Percentiles rank a stretch among this genome's conserved stretches.
These are phyloP conservation scores for Pistacia atlantica DNA, from an alignment of 345 rosid genomes.

Conservation along the genomic window DNA sequence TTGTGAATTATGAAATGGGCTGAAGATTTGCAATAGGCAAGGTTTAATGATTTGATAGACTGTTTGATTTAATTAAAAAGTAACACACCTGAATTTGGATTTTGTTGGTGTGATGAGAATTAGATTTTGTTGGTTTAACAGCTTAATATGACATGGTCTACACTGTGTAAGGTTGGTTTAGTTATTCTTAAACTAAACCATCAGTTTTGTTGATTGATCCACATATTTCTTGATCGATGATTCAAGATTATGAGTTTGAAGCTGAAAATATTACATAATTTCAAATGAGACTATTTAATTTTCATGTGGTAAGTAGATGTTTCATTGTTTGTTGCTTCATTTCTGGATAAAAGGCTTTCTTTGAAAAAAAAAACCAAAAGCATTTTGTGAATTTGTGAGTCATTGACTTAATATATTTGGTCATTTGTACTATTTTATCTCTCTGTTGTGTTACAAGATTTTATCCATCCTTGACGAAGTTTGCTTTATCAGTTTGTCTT, in stretches of 20 bases:
- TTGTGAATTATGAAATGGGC: background rate
- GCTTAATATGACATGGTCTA: background rate
- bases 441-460: background rate
- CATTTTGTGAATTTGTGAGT: background rate
- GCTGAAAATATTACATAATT: background rate
- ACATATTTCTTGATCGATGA: background rate
- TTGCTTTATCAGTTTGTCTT: background rate
- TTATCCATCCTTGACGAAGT: background rate
- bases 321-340: background rate
- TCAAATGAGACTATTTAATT: constrained; percentile 7
- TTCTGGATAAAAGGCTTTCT: background rate
- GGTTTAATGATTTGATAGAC: background rate
- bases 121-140: background rate
- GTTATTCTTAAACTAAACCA: background rate
- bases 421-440: background rate
- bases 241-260: background rate
- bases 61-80: too few relatives aligned
- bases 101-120: background rate
- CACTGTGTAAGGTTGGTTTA: background rate
- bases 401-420: background rate
- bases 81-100: background rate
- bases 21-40: background rate
- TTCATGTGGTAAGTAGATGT: constrained; percentile 1
- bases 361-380: background rate
- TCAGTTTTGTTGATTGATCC: background rate